A percentile compares a stretch with the other conserved stretches of the same genome.
Evolutionary conservation across 2,329 filamentous ascomycete genomes (phyloP).

Genomic region (Knufia fluminis): DNA sequence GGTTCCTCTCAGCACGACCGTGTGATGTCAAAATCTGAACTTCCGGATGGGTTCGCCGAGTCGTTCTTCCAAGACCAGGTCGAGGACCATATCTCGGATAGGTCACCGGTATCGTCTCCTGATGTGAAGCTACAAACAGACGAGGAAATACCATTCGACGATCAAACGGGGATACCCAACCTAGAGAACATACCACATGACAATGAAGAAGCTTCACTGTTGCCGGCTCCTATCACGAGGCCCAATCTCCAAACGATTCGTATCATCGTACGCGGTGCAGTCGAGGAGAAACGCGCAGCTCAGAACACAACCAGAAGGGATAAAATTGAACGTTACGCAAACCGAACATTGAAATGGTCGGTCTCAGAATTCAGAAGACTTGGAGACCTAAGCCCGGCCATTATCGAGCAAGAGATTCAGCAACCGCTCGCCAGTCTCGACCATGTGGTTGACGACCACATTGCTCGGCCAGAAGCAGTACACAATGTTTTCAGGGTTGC

Average conservation of each 20-base stretch:
- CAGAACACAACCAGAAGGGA: not conserved
- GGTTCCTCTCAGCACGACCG: too few relatives aligned
- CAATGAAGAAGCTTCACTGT: not conserved
- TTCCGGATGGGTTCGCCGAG: not conserved
- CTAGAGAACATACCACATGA: not conserved
- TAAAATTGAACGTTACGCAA: not conserved
- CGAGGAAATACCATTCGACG: not conserved
- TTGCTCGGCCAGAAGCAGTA: too few relatives aligned
- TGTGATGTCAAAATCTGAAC: too few relatives aligned
- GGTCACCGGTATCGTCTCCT: not conserved
- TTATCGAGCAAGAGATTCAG: not conserved
- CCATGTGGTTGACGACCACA: not conserved
- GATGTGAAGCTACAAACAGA: not conserved
- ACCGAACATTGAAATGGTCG: not conserved
- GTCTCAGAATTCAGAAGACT: not conserved
- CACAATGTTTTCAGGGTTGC: too few relatives aligned
- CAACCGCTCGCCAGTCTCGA: not conserved
- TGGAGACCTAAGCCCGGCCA: not conserved
- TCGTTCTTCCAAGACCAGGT: not conserved
- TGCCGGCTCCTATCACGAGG: slow-evolving; percentile 11
- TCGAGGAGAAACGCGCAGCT: slow-evolving; percentile 11
- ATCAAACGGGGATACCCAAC: not conserved
- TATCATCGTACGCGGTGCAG: slow-evolving; percentile 17
- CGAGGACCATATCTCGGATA: not conserved
- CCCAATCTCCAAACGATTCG: slow-evolving; percentile 18